A percentile compares a stretch with the other conserved stretches of the same genome.
These are phyloP conservation scores for Penicillium sclerotiorum DNA, from an alignment of 2,329 filamentous ascomycete genomes.

Conservation along the genomic window DNA sequence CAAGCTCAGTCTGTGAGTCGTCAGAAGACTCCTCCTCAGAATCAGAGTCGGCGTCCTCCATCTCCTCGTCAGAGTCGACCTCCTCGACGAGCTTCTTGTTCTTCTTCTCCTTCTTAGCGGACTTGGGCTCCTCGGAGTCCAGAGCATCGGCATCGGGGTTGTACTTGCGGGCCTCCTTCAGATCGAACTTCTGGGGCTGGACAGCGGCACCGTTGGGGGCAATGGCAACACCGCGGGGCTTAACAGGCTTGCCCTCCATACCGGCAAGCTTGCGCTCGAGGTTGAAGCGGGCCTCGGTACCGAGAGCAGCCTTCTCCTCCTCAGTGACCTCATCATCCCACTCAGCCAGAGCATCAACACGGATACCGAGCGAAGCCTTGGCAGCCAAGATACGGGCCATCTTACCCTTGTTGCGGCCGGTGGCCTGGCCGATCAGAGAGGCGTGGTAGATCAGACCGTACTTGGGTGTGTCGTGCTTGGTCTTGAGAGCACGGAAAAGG, in stretches of 20 bases:
- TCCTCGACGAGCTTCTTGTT: conserved; percentile 51
- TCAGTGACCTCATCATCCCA: conserved; percentile 79
- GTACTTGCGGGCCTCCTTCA: conserved; percentile 93
- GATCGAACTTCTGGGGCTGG: conserved; percentile 71
- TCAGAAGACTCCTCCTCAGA: conserved; percentile 38
- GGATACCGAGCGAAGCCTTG: conserved; percentile 89
- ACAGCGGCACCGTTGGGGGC: conserved; percentile 68
- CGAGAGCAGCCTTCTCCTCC: conserved; percentile 82
- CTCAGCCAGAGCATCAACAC: conserved; percentile 85
- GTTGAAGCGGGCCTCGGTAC: conserved; percentile 60
- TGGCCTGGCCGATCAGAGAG: conserved; percentile 92
- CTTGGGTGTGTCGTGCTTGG: conserved; percentile 98
- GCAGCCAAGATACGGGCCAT: conserved; percentile 95
- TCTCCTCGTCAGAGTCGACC: conserved; percentile 46
- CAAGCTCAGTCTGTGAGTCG: conserved; percentile 41
- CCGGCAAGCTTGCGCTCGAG: conserved; percentile 53
- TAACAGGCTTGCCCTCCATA: conserved; percentile 87
- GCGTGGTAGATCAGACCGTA: conserved; percentile 95
- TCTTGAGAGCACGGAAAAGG: conserved; percentile 96
- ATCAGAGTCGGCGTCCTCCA: conserved; percentile 42
- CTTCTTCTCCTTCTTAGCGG: conserved; percentile 48
- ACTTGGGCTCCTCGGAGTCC: conserved; percentile 63
- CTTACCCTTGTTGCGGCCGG: conserved; percentile 98
- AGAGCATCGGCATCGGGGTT: conserved; percentile 92
- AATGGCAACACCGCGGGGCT: conserved; percentile 73